Evolutionary conservation across 805 yeast genomes (phyloP).

Genomic region (Vanderwaltozyma verrucispora): DNA sequence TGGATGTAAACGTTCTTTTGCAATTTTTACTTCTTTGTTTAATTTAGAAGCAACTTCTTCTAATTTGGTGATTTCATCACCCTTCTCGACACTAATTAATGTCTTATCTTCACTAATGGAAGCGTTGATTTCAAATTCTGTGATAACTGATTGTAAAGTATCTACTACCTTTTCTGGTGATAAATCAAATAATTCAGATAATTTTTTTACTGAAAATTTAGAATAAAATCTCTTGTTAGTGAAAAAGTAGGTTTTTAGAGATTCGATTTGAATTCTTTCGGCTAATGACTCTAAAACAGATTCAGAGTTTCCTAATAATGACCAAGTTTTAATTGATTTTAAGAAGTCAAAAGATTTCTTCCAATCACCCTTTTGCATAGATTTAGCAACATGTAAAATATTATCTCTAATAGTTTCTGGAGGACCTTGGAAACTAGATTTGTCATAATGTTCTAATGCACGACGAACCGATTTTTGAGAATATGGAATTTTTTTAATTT

Average conservation of each 20-base stretch:
- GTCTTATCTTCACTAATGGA: constrained; percentile 52
- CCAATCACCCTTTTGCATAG: constrained; percentile 89
- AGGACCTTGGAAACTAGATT: constrained; percentile 93
- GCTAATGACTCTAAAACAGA: constrained; percentile 60
- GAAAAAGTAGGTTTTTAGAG: constrained; percentile 86
- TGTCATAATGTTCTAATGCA: constrained; percentile 83
- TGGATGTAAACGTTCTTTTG: constrained; percentile 25
- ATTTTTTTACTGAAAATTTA: constrained; percentile 57
- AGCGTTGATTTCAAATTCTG: constrained; percentile 68
- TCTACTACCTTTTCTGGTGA: constrained; percentile 45
- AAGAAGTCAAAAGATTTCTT: constrained; percentile 60
- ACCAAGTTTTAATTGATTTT: constrained; percentile 59
- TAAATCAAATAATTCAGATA: constrained; percentile 60
- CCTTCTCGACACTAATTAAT: constrained; percentile 58
- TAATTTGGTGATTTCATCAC: constrained; percentile 70
- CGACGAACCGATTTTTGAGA: constrained; percentile 81
- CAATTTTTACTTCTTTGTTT: constrained; percentile 31
- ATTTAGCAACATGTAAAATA: constrained; percentile 84
- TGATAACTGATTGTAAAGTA: constrained; percentile 64
- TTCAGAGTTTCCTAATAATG: constrained; percentile 59
- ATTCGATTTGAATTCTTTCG: constrained; percentile 76
- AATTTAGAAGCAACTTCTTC: constrained; percentile 81
- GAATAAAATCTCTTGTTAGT: constrained; percentile 69
- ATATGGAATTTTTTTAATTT: constrained; percentile 47
- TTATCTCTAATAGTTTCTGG: constrained; percentile 94